Conservation (phyloP, 768 basidiomycete genomes). For the Boletus subcaerulescens region DNA sequence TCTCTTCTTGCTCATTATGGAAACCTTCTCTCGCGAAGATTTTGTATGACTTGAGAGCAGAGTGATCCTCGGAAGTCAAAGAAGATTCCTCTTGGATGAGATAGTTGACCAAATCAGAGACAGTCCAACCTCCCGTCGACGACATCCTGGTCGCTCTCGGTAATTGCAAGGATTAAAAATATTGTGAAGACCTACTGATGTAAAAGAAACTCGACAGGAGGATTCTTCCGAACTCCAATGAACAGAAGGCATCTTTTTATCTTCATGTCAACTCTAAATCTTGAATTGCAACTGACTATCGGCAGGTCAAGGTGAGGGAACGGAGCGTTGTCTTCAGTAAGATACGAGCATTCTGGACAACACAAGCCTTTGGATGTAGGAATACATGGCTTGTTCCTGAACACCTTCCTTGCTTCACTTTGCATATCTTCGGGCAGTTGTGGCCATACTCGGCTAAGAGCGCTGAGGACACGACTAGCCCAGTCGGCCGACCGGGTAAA, state of each 20-base stretch:
- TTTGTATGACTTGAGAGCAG: neutral
- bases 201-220: neutral
- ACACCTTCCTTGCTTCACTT: conserved; percentile 31
- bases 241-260: neutral
- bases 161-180: neutral
- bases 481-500: conserved; percentile 63
- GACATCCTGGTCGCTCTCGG: neutral
- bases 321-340: conserved; percentile 59
- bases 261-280: conserved; percentile 38
- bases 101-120: neutral
- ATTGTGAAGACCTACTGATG: neutral
- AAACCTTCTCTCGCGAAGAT: conserved; percentile 13
- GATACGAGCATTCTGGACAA: conserved; percentile 68
- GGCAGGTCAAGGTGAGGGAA: neutral
- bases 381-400: conserved; percentile 39
- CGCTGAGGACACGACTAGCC: conserved; percentile 70
- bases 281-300: neutral
- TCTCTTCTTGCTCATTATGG: conserved; percentile 27
- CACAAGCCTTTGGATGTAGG: conserved; percentile 59
- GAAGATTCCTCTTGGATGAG: neutral
- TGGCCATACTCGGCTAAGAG: conserved; percentile 67
- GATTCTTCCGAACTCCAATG: neutral
- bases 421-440: conserved; percentile 42
- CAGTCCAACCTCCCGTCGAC: neutral
- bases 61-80: neutral